Percentiles rank a stretch among this genome's conserved stretches.
These are phyloP conservation scores for Phytophthora syringae DNA, from an alignment of 352 stramenopile species.

Conservation along the genomic window DNA sequence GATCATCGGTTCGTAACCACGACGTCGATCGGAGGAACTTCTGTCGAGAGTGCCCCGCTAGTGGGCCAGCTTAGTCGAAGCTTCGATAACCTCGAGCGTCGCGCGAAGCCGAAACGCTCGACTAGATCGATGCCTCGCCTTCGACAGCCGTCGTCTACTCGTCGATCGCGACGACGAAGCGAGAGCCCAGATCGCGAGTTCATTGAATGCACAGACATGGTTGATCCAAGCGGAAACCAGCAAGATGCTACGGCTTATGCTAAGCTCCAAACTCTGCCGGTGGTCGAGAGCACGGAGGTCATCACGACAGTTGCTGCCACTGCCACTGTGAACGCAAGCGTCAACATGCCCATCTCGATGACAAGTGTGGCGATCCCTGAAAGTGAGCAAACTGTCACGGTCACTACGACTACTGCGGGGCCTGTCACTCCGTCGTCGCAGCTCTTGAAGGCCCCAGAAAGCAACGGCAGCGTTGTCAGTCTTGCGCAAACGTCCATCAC, in stretches of 20 bases:
- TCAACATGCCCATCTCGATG: conserved; percentile 2
- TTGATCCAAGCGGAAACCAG: conserved; percentile 25
- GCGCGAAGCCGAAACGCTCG: conserved; percentile 37
- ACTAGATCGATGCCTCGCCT: conserved; percentile 50
- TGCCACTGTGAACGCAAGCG: conserved; percentile 1
- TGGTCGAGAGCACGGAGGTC: conserved; percentile 18
- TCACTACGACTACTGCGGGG: conserved; percentile 9
- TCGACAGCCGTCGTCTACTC: conserved; percentile 27
- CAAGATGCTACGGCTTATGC: conserved; percentile 25
- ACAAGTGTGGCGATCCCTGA: conserved; percentile 13
- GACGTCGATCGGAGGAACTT: conserved; percentile 53
- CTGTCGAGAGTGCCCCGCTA: conserved; percentile 34
- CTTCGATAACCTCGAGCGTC: conserved; percentile 25
- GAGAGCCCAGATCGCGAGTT: conserved; percentile 49
- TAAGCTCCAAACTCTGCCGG: conserved; percentile 12
- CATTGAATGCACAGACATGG: conserved; percentile 25
- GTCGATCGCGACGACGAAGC: conserved; percentile 49
- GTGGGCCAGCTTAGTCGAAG: conserved; percentile 30
- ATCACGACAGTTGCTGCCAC: conserved; percentile 8
- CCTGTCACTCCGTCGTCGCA: conserved; percentile 20
- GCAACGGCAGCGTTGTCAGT: conserved; percentile 20
- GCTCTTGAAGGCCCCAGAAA: conserved; percentile 19
- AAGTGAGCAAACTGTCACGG: conserved; percentile 14
- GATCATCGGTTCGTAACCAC: conserved; percentile 57
- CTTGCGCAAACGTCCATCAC: conserved; percentile 63